Evolutionary conservation across 441 rosid genomes (phyloP).

Genomic region (Geranium incanum): DNA sequence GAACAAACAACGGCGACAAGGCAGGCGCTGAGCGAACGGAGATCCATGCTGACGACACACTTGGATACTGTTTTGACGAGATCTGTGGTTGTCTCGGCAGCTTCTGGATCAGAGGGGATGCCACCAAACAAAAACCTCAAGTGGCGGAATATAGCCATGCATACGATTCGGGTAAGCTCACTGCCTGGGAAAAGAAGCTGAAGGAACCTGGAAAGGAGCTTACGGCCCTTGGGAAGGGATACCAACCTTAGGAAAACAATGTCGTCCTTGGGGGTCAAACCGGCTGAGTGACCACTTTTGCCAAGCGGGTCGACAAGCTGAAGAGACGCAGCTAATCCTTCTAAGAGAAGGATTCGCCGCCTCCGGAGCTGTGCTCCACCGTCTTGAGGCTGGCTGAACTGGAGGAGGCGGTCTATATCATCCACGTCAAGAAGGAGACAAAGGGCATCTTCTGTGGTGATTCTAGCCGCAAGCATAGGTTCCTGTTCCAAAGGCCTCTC

Average conservation of each 20-base stretch:
- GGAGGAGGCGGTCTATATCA: conserved; percentile 56
- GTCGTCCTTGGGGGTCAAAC: conserved; percentile 64
- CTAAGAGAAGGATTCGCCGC: conserved; percentile 65
- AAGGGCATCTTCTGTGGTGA: too few species aligned
- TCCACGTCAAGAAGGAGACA: too few species aligned
- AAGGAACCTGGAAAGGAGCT: conserved; percentile 27
- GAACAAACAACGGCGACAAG: conserved; percentile 96
- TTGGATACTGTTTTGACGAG: conserved; percentile 51
- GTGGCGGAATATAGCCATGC: conserved; percentile 47
- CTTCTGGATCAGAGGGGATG: conserved; percentile 53
- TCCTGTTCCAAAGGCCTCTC: conserved; percentile 63
- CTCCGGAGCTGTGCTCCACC: conserved; percentile 73
- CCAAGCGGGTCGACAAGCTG: conserved; percentile 87
- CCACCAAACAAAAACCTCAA: conserved; percentile 32
- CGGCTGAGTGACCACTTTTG: conserved; percentile 46
- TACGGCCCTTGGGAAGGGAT: conserved; percentile 76
- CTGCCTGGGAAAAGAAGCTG: conserved; percentile 78
- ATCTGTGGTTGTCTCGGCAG: conserved; percentile 29
- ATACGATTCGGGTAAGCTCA: conserved; percentile 69
- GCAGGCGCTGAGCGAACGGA: conserved; percentile 79
- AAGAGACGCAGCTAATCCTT: conserved; percentile 77
- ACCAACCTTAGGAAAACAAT: conserved; percentile 69
- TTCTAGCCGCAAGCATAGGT: too few species aligned
- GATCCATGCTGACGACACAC: conserved; percentile 75
- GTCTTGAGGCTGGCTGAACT: conserved; percentile 65